These are phyloP conservation scores for Fonsecaea pedrosoi DNA, from an alignment of 2,329 filamentous ascomycete species.

Conservation along the genomic window DNA sequence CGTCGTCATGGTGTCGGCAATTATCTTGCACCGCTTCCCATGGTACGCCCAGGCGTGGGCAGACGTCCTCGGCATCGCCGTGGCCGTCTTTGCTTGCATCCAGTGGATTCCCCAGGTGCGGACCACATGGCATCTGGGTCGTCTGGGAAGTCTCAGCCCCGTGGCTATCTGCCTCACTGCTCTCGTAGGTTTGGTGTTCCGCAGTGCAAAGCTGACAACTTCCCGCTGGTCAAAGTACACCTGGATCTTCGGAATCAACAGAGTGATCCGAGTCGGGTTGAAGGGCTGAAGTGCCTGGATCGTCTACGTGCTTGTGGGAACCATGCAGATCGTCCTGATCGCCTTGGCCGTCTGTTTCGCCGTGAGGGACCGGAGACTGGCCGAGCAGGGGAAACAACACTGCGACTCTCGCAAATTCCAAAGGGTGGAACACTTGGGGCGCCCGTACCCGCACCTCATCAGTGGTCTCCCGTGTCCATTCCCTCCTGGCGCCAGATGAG, in stretches of 20 bases:
- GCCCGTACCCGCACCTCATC: conserved; percentile 12
- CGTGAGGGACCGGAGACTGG: conserved; percentile 25
- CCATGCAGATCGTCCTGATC: conserved; percentile 26
- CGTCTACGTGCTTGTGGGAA: conserved; percentile 28
- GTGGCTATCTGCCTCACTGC: conserved; percentile 23
- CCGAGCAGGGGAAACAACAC: conserved; percentile 26
- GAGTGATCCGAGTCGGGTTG: conserved; percentile 23
- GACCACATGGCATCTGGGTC: conserved; percentile 27
- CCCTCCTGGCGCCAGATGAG: conserved; percentile 24
- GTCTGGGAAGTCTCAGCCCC: conserved; percentile 27
- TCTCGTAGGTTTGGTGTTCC: conserved; percentile 10
- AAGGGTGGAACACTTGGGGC: conserved; percentile 21
- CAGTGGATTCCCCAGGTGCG: conserved; percentile 29
- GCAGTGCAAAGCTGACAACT: background rate
- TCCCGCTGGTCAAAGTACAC: conserved; percentile 18
- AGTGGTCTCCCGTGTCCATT: conserved; percentile 16
- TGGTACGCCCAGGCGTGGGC: conserved; percentile 27
- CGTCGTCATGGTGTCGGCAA: conserved; percentile 22
- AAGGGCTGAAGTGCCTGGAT: conserved; percentile 27
- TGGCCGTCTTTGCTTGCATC: conserved; percentile 28
- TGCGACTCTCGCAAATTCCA: conserved; percentile 15
- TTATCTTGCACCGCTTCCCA: conserved; percentile 28
- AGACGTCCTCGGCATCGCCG: conserved; percentile 24
- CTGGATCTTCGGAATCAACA: conserved; percentile 32
- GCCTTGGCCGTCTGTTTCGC: conserved; percentile 23